Evolutionary conservation across 2,329 filamentous ascomycete genomes (phyloP).

Genomic region (Didymella lethalis): DNA sequence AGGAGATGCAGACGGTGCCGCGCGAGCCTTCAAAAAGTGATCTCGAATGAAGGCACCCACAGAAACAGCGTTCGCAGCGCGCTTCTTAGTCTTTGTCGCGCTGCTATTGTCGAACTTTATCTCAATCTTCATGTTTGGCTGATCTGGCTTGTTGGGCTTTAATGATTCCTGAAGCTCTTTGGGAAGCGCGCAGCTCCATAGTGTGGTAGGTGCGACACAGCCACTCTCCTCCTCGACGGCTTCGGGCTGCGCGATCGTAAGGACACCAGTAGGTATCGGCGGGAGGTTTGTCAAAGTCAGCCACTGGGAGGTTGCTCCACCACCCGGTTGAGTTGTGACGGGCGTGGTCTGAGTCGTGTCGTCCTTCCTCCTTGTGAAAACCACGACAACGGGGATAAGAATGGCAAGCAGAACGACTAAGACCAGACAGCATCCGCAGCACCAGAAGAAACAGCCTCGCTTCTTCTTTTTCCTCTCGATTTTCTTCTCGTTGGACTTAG

Average conservation of each 20-base stretch:
- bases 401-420: conserved; percentile 49
- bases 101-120: conserved; percentile 69
- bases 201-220: conserved; percentile 74
- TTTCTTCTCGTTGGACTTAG: conserved; percentile 27
- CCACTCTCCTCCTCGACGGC: conserved; percentile 68
- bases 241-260: conserved; percentile 78
- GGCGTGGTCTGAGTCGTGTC: conserved; percentile 36
- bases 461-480: conserved; percentile 45
- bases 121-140: conserved; percentile 81
- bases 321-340: conserved; percentile 24
- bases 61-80: conserved; percentile 67
- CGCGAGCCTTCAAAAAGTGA: conserved; percentile 36
- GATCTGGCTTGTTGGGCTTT: conserved; percentile 68
- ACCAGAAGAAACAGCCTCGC: conserved; percentile 43
- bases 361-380: conserved; percentile 51
- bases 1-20: conserved; percentile 59
- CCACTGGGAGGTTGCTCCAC: conserved; percentile 62
- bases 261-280: conserved; percentile 82
- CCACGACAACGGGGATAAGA: conserved; percentile 50
- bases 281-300: conserved; percentile 87
- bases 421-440: conserved; percentile 49
- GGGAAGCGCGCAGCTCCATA: conserved; percentile 88
- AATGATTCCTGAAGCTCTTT: conserved; percentile 75
- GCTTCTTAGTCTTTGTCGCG: conserved; percentile 49
- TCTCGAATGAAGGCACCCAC: conserved; percentile 47